Base-by-base conservation (phyloP, 805 yeast species). In the Lipomyces mesembrius region DNA sequence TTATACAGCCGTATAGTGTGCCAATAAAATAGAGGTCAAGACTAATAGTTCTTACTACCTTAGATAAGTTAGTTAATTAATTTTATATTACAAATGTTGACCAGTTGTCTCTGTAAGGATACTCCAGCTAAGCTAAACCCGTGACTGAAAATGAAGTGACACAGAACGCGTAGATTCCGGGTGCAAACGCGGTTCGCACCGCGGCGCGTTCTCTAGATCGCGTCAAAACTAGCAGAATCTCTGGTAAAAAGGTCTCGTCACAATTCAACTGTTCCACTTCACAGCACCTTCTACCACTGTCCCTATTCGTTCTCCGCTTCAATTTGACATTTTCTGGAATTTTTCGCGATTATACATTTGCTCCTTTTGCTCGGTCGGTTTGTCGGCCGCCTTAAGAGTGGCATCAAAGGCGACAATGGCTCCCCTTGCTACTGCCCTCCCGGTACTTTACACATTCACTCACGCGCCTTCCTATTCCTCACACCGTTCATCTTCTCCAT, bases 381-480 rank as follows among this genome's bases (percentile, higher is more conserved):
- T 22, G 20, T 43, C 20, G 22, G 8, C 49, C 14, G 9, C 49
- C 12, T 22, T 29, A 52, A 29, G 32, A 29, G 32, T 29, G 5
- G 32, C 32, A 29, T 6, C 32, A 29, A 29, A 29, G 7, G 32
- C 32, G 32, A 29, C 2, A 7, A 52, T 52, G 55, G 32, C 34
- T n/a, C 29, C 25, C 29, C 17, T 52, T 8, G 55, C 32, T 29
- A 8, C 55, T 5, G 34, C 55, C 8, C 34, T 52, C 0, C 55
- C 55, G 55, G 55, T 11, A 29, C 27, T 52, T 14, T 9, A 52
- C 34, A 52, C 17, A 8, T 52, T 52, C 55, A 52, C 55, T 22
- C 55, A 52, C 17, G 17, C 29, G 12, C 55, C 34, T 52, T n/a
- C 55, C 25, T 22, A 52, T 52, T 25, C 32, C 14, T 7, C 55